Percentiles rank a stretch among this genome's conserved stretches.
phyloP scores from a whole-genome alignment of 176 grass and related monocot species.

The Carex littledalei region DNA sequence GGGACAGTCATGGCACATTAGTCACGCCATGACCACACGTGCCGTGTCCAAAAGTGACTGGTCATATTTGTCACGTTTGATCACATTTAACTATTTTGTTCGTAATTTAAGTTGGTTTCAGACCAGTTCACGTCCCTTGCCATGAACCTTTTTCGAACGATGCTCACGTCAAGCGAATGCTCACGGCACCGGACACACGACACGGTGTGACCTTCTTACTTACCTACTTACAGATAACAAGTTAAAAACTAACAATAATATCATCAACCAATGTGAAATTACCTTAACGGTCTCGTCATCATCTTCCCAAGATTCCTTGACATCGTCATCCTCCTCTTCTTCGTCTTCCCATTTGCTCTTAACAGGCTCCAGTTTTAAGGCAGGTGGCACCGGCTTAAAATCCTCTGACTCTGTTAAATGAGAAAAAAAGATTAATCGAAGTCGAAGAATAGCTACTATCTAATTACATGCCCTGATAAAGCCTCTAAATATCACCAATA shows the following conservation, averaged over 20 bases:
- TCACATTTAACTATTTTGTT: too few relatives aligned
- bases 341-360: conserved; percentile 79
- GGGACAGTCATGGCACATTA: too few relatives aligned
- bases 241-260: conserved; percentile 10
- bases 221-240: neutral
- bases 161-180: too few relatives aligned
- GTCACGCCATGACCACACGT: too few relatives aligned
- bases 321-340: conserved; percentile 74
- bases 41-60: too few relatives aligned
- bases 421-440: neutral
- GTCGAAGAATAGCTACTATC: neutral
- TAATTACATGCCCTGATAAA: neutral
- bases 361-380: conserved; percentile 34
- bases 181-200: too few relatives aligned
- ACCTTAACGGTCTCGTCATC: conserved; percentile 64
- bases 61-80: too few relatives aligned
- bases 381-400: conserved; percentile 45
- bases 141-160: too few relatives aligned
- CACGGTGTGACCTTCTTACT: too few relatives aligned
- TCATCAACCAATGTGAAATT: conserved; percentile 1
- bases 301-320: conserved; percentile 92
- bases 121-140: too few relatives aligned
- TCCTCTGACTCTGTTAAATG: conserved; percentile 57
- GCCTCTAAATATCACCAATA: neutral
- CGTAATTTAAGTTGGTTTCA: too few relatives aligned